These are phyloP conservation scores for Rhizoctonia solani DNA, from an alignment of 1,284 basidiomycete species.

Conservation along the genomic window DNA sequence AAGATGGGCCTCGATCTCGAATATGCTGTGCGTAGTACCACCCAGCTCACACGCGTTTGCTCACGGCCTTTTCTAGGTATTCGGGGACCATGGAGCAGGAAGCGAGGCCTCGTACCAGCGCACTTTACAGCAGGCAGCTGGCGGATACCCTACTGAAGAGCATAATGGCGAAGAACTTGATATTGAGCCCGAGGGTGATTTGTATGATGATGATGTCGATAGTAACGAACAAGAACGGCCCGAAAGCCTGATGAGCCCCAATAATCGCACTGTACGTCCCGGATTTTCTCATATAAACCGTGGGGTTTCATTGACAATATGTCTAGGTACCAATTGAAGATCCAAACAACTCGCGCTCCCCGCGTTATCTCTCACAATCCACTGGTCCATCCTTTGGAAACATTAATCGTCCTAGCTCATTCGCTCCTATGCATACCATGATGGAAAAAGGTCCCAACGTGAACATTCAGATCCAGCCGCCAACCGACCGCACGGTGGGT, in stretches of 20 bases:
- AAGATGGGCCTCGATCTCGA: constrained; percentile 23
- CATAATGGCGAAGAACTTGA: not conserved
- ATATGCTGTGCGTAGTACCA: constrained; percentile 14
- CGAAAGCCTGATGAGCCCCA: constrained; percentile 25
- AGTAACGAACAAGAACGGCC: constrained; percentile 34
- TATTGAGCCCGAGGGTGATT: not conserved
- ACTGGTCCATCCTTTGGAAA: constrained; percentile 28
- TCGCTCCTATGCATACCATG: constrained; percentile 12
- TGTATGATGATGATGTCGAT: constrained; percentile 25
- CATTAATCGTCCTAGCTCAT: constrained; percentile 24
- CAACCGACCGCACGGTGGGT: constrained; percentile 34
- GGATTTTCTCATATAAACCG: no score
- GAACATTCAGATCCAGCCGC: constrained; percentile 38
- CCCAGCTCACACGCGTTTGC: not conserved
- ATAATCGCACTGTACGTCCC: constrained; percentile 12
- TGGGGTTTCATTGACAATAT: not conserved
- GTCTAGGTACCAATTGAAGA: constrained; percentile 20
- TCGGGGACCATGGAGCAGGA: constrained; percentile 26
- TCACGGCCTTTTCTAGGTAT: constrained; percentile 5
- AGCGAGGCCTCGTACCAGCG: constrained; percentile 27
- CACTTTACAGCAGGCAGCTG: constrained; percentile 26
- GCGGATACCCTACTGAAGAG: constrained; percentile 11
- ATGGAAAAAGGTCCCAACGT: not conserved
- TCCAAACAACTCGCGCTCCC: constrained; percentile 10
- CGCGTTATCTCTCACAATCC: constrained; percentile 26